phyloP scores from a whole-genome alignment of 257 asterid species.

The Capsicum rhomboideum region DNA sequence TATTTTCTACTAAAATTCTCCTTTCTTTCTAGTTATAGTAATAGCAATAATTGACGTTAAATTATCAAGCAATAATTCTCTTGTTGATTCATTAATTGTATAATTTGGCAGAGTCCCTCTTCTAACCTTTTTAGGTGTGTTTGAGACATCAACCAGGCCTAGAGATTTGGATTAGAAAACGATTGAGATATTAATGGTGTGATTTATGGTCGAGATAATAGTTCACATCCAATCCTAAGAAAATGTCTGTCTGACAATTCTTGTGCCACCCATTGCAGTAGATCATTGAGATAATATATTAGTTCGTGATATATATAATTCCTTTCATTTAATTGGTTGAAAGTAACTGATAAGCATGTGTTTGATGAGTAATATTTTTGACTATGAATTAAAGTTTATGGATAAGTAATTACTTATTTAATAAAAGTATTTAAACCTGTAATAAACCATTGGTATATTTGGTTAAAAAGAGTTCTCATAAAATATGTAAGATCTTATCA shows the following conservation, averaged over 20 bases:
- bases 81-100: not conserved
- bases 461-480: not conserved
- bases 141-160: not conserved
- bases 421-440: not conserved
- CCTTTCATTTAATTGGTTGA: not conserved
- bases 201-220: not conserved
- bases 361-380: not conserved
- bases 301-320: not conserved
- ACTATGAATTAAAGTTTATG: not conserved
- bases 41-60: not conserved
- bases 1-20: not conserved
- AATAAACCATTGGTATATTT: no score
- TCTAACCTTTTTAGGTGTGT: not conserved
- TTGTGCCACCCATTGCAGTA: not conserved
- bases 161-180: not conserved
- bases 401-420: not conserved
- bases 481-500: not conserved
- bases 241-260: not conserved
- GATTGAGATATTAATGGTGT: not conserved
- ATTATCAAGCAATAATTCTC: not conserved
- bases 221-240: not conserved
- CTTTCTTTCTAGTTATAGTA: no score
- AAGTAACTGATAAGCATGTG: not conserved
- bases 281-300: not conserved
- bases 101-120: not conserved